Evolutionary conservation across 176 grass and related monocot species (phyloP), one percentile per base, ranked within the genome.

Genomic region (maize (Zea mays)): DNA sequence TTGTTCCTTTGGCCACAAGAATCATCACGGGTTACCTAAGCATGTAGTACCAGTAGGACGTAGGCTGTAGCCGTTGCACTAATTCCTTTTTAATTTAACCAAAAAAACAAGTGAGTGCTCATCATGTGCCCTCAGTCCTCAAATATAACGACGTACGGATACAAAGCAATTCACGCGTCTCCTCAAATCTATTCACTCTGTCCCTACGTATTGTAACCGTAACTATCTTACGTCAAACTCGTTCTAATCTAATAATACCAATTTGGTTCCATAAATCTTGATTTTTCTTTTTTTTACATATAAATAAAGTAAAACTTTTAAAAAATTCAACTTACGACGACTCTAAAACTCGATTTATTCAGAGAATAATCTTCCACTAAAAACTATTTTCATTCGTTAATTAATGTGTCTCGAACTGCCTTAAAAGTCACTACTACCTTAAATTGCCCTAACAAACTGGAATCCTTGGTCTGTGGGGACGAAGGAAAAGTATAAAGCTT

Each of bases 11-110:
- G 66, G 46, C 14, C 33, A 54, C 2, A 7, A 15, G 14, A 16
- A 17, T 10, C 13, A 43, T 49, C 43, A 47, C 67, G 15, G 67
- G 49, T 70, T 70, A 49, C 67, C 67, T 34, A 49, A 49, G 67
- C 20, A 48, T 78, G 17, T 20, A 49, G 60, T 16, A 51, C 10
- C 5, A 16, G 49, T 11, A 50, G 11, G 17, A 51, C 4, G 47
- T 56, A 58, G 55, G 55, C 10, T 58, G 35, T 54, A 66, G 63
- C 62, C 62, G 36, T 41, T 54, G 36, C 36, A 41, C 1, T 5
- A 62, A 36, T 33, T 48, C 2, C 8, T 57, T 10, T 62, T 76
- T 27, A 27, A 27, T 27, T 73, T 62, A 72, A 54, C 33, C 15
- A 52, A 72, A 8, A 8, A 58, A 7, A 10, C 27, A 27, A 27